Evolutionary conservation across 441 rosid genomes (phyloP).

Genomic region (Dalechampia spathulata): DNA sequence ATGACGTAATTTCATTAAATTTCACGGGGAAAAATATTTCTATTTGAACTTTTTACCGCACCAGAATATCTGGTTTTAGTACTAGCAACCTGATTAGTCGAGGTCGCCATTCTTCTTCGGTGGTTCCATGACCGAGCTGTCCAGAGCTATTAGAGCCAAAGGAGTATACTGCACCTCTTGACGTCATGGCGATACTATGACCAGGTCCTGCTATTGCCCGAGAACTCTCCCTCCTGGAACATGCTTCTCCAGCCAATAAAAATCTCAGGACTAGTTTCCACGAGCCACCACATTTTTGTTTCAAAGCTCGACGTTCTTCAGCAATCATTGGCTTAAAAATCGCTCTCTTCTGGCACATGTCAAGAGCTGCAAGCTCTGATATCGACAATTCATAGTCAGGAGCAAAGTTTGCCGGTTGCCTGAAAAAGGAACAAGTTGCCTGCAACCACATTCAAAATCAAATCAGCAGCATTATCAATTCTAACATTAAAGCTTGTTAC

Average conservation of each 20-base stretch:
- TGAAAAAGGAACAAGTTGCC: constrained; percentile 95
- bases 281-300: constrained; percentile 84
- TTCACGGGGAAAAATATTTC: constrained; percentile 17
- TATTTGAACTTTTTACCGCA: constrained; percentile 27
- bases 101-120: constrained; percentile 68
- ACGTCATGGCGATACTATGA: constrained; percentile 82
- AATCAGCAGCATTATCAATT: constrained; percentile 56
- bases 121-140: constrained; percentile 83
- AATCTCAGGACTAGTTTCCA: constrained; percentile 92
- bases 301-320: constrained; percentile 60
- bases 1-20: constrained; percentile 42
- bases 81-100: constrained; percentile 66
- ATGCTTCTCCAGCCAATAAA: constrained; percentile 86
- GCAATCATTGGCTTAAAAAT: constrained; percentile 75
- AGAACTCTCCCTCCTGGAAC: constrained; percentile 89
- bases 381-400: constrained; percentile 71
- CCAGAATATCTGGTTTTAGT: constrained; percentile 21
- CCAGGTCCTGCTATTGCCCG: constrained; percentile 95
- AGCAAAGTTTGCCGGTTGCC: constrained; percentile 87
- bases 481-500: constrained; percentile 18
- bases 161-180: constrained; percentile 62
- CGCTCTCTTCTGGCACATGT: constrained; percentile 82
- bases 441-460: constrained; percentile 46
- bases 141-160: constrained; percentile 86
- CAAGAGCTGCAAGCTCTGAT: constrained; percentile 95